Evolutionary conservation across 805 yeast species (phyloP), one percentile per base, ranked within the genome.

Genomic region (Yamadazyma laniorum): DNA sequence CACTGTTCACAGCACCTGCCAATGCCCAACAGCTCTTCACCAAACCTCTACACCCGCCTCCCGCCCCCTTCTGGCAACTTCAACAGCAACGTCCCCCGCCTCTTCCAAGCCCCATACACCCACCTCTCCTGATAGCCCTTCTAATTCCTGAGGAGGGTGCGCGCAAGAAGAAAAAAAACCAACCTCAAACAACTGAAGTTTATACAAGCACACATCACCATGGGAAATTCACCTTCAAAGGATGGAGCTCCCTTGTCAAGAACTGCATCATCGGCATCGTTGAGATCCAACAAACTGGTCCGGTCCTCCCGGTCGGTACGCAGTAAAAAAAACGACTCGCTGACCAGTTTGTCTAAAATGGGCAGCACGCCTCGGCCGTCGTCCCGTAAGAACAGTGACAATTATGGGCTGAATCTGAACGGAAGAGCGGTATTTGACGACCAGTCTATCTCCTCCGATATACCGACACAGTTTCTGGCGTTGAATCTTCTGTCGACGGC

Each of bases 161-260:
- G 29, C 15, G 29, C 29, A 6, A 7, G 23, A 21, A 21, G 9
- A 21, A 21, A 6, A 7, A 15, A 12, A 29, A 29, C 32, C 32
- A 16, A 12, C 32, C 21, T 16, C 18, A 15, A 12, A 16, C 18
- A 29, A 29, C 9, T 16, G 11, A 12, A 29, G 9, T 18, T 21
- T n/a, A 8, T 18, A 16, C 13, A 28, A 13, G 15, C 31, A 28
- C 7, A 14, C 18, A 25, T 12, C 17, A 21, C 14, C 29, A 76
- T 76, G 80, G 82, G 80, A 48, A 76, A 76, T 52, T 61, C 72
- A 23, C 61, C 72, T 34, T 74, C 80, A 15, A 75, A 72, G 52
- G 63, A 65, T 27, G 67, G 64, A 12, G 52, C 59, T 11, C 76
- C 81, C n/a, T 73, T 78, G 52, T 61, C 75, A 13, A 58, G 82